Base-by-base conservation (phyloP, 176 grass and related monocot species). In the Ananas comosus region DNA sequence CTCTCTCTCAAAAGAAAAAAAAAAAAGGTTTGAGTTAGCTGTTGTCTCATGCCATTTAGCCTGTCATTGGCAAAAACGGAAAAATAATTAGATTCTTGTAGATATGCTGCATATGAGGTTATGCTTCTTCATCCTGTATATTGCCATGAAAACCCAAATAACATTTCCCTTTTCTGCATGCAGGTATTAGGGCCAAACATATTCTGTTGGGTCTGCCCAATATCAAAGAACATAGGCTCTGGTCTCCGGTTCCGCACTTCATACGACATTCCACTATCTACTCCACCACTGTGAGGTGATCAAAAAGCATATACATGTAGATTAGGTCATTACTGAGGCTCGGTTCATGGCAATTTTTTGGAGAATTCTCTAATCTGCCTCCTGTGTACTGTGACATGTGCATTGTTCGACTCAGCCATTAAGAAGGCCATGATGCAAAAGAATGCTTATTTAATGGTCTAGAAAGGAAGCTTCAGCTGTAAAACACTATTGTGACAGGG, bases 211-310 rank as follows among this genome's bases (percentile, higher is more conserved):
- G 51, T 80, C 19, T 89, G 88, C 57, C 86, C 89, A 64, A 29
- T 73, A 71, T 81, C 88, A 49, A 86, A 73, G 72, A 78, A 81
- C 65, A 81, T 76, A 53, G 79, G 86, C 42, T 82, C 85, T 33
- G 86, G 93, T 66, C 29, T 92, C 67, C 70, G 81, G 21, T 96
- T 96, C 81, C 86, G 81, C 68, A 90, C 93, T 51, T 76, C 84
- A 67, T 96, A 87, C 64, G 89, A 90, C 66, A 79, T 83, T 80
- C 78, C 86, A 1, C 67, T 76, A 66, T 88, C 77, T 22, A 83
- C 64, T 68, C 22, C 72, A 72, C 70, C 73, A 66, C 72, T 70
- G 21, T 80, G 76, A 96, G 76, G 16, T 76, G 69, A 65, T 48
- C 70, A 76, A 17, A 83, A 76, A 65, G 42, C 70, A 80, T 53